Evolutionary conservation across 495 filamentous ascomycete genomes (phyloP), one percentile per base, ranked within the genome.

Genomic region (Talaromyces proteolyticus): DNA sequence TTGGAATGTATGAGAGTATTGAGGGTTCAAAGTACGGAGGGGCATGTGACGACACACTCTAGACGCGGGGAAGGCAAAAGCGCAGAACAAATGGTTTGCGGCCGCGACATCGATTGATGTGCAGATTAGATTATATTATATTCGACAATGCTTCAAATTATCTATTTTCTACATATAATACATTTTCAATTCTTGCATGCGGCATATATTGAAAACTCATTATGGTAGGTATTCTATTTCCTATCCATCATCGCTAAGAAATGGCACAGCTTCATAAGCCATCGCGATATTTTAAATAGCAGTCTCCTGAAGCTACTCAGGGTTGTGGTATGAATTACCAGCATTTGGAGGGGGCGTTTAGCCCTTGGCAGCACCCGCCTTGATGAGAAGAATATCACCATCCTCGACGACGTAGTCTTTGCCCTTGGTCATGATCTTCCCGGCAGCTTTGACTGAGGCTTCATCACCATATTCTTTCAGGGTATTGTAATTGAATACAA

Each of bases 391-490:
- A 57, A 85, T 80, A 59, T 79, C 72, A 39, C 69, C 70, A 51
- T 77, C 72, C 53, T 70, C 61, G 6, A 72, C 67, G 20, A 94
- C 80, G 64, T 99, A 96, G 41, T 99, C 94, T 75, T 99, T 99
- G 56, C 94, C 94, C 78, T 97, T 99, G 53, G 94, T 97, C 84
- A 96, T 85, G 48, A 97, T 63, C 76, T 99, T 99, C 55, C 94
- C 94, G 59, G 87, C 89, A 17, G 94, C 84, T 77, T 89, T 95
- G 53, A 96, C 87, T 46, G 82, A 80, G 17, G 79, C 76, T 70
- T 99, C 94, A 62, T 95, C 91, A 23, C 91, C 92, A 25, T 86
- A 72, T 69, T 95, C 91, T 69, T 83, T 87, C 44, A 97, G 75
- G 6, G 77, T 67, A 20, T 57, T 70, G 72, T 82, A 97, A 73